phyloP scores from a whole-genome alignment of 495 filamentous ascomycete species.

The Articulospora tetracladia region DNA sequence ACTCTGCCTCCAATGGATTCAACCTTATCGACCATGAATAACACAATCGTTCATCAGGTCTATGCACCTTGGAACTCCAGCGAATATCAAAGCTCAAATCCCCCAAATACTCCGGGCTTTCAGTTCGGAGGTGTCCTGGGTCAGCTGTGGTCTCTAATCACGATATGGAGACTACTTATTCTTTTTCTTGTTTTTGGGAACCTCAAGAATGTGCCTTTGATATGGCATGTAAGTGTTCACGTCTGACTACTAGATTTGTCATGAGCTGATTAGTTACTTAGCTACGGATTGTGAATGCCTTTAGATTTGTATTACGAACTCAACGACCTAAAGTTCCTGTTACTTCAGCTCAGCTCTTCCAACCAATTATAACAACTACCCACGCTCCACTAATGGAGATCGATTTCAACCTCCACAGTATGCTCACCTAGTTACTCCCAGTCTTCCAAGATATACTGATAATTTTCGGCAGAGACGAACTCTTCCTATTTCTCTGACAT shows the following conservation, averaged over 20 bases:
- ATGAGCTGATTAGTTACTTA: not conserved
- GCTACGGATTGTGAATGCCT: constrained; percentile 27
- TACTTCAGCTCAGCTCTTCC: constrained; percentile 25
- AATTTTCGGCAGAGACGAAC: constrained; percentile 46
- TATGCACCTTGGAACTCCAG: not conserved
- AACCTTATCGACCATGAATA: not conserved
- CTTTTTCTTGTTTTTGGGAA: constrained; percentile 13
- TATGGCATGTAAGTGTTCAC: constrained; percentile 16
- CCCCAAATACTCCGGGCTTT: not conserved
- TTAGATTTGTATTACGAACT: constrained; percentile 27
- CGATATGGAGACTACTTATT: constrained; percentile 12
- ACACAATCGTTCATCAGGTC: not conserved
- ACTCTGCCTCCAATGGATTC: not conserved
- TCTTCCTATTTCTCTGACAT: constrained; percentile 73
- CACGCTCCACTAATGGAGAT: constrained; percentile 31
- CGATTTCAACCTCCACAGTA: constrained; percentile 33
- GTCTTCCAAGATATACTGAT: no score
- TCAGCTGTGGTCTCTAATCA: constrained; percentile 9
- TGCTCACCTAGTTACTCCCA: no score
- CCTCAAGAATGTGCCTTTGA: constrained; percentile 16
- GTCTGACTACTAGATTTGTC: not conserved
- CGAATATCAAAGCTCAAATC: not conserved
- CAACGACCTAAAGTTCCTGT: constrained; percentile 27
- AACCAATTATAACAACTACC: constrained; percentile 30
- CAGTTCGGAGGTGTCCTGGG: not conserved